Evolutionary conservation across 1,284 basidiomycete species (phyloP).

Genomic region (Austroboletus olivaceoglutinosus): DNA sequence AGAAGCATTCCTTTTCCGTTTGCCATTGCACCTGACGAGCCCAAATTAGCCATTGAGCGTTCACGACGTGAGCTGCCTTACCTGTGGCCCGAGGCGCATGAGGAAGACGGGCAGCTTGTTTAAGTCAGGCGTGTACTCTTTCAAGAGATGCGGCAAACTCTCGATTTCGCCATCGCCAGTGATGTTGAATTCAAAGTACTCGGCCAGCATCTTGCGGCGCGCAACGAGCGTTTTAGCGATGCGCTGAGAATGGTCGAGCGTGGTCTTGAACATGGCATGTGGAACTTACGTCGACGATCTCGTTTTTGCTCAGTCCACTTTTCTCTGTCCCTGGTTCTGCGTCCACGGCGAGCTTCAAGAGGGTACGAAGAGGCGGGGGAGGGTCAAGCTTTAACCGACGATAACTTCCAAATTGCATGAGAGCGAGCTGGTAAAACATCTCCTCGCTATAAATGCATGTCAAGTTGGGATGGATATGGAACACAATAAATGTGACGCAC

Average conservation of each 20-base stretch:
- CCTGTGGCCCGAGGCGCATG: conserved; percentile 84
- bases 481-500: conserved; percentile 45
- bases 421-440: conserved; percentile 90
- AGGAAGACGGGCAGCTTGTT: conserved; percentile 83
- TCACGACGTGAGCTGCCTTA: conserved; percentile 30
- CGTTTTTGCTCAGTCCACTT: conserved; percentile 49
- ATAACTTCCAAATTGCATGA: conserved; percentile 90
- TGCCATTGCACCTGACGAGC: conserved; percentile 79
- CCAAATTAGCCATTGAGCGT: neutral
- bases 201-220: conserved; percentile 82
- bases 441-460: conserved; percentile 64
- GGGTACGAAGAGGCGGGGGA: conserved; percentile 66
- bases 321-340: conserved; percentile 58
- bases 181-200: conserved; percentile 87
- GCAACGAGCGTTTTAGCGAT: conserved; percentile 57
- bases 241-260: conserved; percentile 39
- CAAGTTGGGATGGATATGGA: neutral
- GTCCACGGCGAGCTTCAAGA: conserved; percentile 80
- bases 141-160: conserved; percentile 78
- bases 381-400: conserved; percentile 79
- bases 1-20: conserved; percentile 83
- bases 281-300: conserved; percentile 70
- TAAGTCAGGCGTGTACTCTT: conserved; percentile 83
- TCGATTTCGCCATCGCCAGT: conserved; percentile 63
- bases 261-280: neutral